Evolutionary conservation across 805 yeast species (phyloP), one percentile per base, ranked within the genome.

Genomic region (Starmera quercuum): DNA sequence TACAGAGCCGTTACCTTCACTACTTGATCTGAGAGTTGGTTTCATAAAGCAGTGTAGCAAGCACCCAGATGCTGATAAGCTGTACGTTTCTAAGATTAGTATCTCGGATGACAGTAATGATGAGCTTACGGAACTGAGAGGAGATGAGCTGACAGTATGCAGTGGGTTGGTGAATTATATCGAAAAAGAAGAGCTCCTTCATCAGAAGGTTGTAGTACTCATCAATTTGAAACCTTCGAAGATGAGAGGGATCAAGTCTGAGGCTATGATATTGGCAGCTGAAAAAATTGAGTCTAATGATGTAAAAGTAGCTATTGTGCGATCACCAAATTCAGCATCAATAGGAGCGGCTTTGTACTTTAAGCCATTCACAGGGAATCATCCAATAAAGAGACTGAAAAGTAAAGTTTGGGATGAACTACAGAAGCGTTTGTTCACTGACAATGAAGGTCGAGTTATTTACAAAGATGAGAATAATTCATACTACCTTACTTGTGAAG

Each of bases 181-280:
- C 2, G 59, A 73, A 0, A 41, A 42, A 6, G 65, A 61, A 0
- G 42, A 61, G 17, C 45, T 79, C 45, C 39, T 56, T 4, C 46
- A 57, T 20, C 53, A 59, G 5, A 46, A 57, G 17, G 79, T 78
- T 3, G 75, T 77, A 1, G 58, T 79, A 3, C 60, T 77, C 15
- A 64, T 69, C 6, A 79, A 79, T 45, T 53, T 79, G 51, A 78
- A 77, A 44, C 70, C 77, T 4, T 64, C 75, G 9, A 76, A 75
- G 47, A 69, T 79, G 71, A 58, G 84, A 40, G 85, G 85, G 1
- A 66, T 71, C 15, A 50, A 47, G 26, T 75, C 83, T 2, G 73
- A 76, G 41, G 83, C 81, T 0, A 79, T 79, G 85, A 46, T 79
- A 2, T 47, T 79, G 15, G 83, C 84, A n/a, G 77, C 83, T 2